Base-by-base conservation (phyloP, 2,329 filamentous ascomycete species). In the Talaromyces verruculosus region DNA sequence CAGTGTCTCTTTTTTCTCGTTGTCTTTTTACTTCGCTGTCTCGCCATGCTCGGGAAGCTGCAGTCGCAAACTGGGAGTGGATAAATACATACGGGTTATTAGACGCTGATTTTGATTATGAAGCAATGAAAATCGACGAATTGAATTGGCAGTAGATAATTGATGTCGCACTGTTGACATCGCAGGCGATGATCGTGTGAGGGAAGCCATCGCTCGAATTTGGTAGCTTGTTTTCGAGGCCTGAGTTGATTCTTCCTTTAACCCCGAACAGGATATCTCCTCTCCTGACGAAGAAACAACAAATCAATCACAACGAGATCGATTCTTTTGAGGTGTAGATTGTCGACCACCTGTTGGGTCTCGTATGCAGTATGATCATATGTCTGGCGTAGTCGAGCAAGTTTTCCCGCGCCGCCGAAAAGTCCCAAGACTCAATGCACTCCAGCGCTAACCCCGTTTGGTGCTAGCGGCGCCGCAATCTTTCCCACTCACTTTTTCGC, bases 161-260 rank as follows among this genome's bases (percentile, higher is more conserved):
- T 77, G 77, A 67, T 71, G 77, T 71, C 76, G 76, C 71, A 76
- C 70, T 58, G 73, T 72, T 64, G 77, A 74, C 53, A 70, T 72
- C 63, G 73, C 70, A 68, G 76, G 70, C 61, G 73, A 69, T 59
- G 73, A 74, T 49, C 61, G 60, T 63, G 61, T 66, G 41, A 63
- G 25, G 63, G 64, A 64, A 61, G 65, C 61, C 65, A 67, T 67
- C 39, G 53, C 33, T 22, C 15, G 33, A 57, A 37, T 25, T 55
- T 55, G 61, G 43, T 63, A 55, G 35, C 61, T 55, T 13, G 19
- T 61, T 49, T 33, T 41, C 22, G 49, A 35, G 8, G 3, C n/a
- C 30, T 25, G 33, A 37, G 25, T 4, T 22, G 57, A 17, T 19
- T 25, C 19, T 43, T 11, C 17, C 7, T 60, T 19, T 30, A 11